Base-by-base conservation (phyloP, 129 eudicot genomes). In the Flaveria robusta region DNA sequence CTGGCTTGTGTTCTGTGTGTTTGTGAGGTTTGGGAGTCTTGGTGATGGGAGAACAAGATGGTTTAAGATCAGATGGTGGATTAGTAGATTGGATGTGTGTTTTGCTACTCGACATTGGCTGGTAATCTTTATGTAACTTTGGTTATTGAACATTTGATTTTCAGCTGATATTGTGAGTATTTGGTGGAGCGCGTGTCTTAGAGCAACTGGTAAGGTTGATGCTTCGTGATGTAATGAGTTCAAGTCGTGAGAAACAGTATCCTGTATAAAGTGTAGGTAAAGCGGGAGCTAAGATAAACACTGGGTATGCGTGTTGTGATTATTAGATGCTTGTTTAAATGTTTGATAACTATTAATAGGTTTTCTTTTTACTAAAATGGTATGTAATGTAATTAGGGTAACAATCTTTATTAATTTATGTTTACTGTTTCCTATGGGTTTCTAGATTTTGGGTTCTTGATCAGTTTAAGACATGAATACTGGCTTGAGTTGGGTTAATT, bases 31-130 rank as follows among this genome's bases (percentile, higher is more conserved):
- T 41, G 81, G 86, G n/a, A 86, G 79, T 15, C 72, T 92, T 43
- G 94, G 94, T 8, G 94, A 90, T 81, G 96, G 98, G 7, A 83
- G 80, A 11, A 85, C 87, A 10, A 22, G 27, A n/a, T 87, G 92
- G 96, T 90, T 85, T 73, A 87, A 84, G 73, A 74, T 93, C 27
- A 83, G 98, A 41, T 93, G 98, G 98, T 85, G 90, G 98, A 87
- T 93, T 70, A 93, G 98, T 54, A 87, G 98, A 9, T 81, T 93
- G 64, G 98, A 93, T 77, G 55, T 93, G 66, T 83, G 85, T 42
- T 93, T 87, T 74, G 85, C 97, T 65, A 90, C 98, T 45, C 80
- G 93, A 3, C 98, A 93, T 68, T 93, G 96, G 98, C 92, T 90
- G 78, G 96, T 90, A 84, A 70, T 4, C n/a, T 11, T 9, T 2